Evolutionary conservation across 2,329 filamentous ascomycete species (phyloP).

Genomic region (Geosmithia morbida): DNA sequence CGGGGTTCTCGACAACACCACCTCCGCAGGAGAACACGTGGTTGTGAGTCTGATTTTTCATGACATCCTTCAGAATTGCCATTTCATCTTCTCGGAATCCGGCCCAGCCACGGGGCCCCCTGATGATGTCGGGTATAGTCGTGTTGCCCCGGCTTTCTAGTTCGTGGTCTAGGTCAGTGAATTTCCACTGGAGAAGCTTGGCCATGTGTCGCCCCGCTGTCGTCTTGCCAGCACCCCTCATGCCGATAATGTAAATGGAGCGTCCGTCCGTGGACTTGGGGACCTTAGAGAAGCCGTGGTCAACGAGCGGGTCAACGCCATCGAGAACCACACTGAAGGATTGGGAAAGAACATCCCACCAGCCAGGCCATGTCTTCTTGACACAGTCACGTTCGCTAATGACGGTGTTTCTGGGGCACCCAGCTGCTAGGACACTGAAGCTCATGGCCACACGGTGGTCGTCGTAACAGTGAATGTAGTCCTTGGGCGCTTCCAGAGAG

Average conservation of each 20-base stretch:
- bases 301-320: slow-evolving; percentile 46
- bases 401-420: slow-evolving; percentile 55
- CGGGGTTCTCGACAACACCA: slow-evolving; percentile 75
- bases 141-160: slow-evolving; percentile 61
- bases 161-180: slow-evolving; percentile 79
- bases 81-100: slow-evolving; percentile 74
- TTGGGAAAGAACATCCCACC: slow-evolving; percentile 83
- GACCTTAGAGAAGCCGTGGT: slow-evolving; percentile 5
- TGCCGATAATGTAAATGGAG: slow-evolving; percentile 89
- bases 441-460: slow-evolving; percentile 98
- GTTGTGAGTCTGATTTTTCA: slow-evolving; percentile 59
- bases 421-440: slow-evolving; percentile 75
- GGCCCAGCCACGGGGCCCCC: slow-evolving; percentile 61
- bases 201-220: slow-evolving; percentile 82
- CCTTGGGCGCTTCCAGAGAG: slow-evolving; percentile 38
- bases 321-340: slow-evolving; percentile 65
- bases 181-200: slow-evolving; percentile 56
- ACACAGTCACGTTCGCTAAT: slow-evolving; percentile 86
- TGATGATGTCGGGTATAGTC: slow-evolving; percentile 78
- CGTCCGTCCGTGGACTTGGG: slow-evolving; percentile 13
- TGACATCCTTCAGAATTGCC: slow-evolving; percentile 54
- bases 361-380: slow-evolving; percentile 96
- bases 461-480: slow-evolving; percentile 80
- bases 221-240: slow-evolving; percentile 94
- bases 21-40: slow-evolving; percentile 90